Conservation (phyloP, 1,284 basidiomycete genomes). For the Ceratobasidium papillatum region DNA sequence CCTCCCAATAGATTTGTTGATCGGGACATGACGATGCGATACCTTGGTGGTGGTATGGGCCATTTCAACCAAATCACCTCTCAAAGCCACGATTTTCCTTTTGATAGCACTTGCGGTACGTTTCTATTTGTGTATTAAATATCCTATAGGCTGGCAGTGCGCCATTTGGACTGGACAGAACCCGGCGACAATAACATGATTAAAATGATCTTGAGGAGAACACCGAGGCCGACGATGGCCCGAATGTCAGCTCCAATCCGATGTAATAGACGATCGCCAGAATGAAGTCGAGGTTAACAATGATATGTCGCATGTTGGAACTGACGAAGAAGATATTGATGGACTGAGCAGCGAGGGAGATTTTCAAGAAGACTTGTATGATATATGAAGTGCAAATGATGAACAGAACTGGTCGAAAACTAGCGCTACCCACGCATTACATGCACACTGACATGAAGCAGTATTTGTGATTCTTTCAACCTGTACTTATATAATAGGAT, state of each 20-base stretch:
- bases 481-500: too few species aligned
- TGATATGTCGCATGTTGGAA: conserved; percentile 29
- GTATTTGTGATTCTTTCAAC: too few species aligned
- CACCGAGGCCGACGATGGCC: too few species aligned
- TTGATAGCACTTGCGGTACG: background rate
- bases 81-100: background rate
- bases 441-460: too few species aligned
- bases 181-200: too few species aligned
- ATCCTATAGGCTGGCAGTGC: background rate
- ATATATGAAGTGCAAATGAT: background rate
- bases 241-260: too few species aligned
- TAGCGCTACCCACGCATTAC: background rate
- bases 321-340: conserved; percentile 42
- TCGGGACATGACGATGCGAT: conserved; percentile 50
- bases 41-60: conserved; percentile 48
- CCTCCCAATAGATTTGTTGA: conserved; percentile 47
- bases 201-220: too few species aligned
- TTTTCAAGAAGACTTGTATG: conserved; percentile 9
- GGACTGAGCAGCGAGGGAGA: conserved; percentile 41
- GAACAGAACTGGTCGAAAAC: background rate
- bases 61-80: conserved; percentile 45
- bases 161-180: too few species aligned
- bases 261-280: too few species aligned
- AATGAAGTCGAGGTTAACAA: too few species aligned
- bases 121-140: background rate